Conservation (phyloP, 148 eudicot genomes). For the Rhododendron williamsianum region DNA sequence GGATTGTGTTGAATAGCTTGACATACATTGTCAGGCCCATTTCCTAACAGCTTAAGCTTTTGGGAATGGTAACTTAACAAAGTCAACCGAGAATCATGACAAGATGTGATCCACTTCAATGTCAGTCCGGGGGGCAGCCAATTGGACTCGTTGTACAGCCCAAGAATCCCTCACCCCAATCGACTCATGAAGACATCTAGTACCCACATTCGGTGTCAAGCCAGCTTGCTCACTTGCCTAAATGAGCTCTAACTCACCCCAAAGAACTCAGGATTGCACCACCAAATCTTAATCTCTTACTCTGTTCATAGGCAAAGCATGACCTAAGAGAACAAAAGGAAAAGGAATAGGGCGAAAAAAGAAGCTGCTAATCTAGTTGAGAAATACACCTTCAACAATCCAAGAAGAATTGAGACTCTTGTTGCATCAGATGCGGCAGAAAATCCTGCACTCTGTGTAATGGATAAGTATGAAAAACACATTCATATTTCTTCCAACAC, state of each 20-base stretch:
- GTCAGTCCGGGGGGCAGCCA: not conserved
- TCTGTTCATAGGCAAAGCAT: not conserved
- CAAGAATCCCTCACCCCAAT: not conserved
- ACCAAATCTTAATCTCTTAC: not conserved
- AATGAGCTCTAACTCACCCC: not conserved
- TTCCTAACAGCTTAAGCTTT: not conserved
- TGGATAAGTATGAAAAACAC: constrained; percentile 7
- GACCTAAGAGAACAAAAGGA: not conserved
- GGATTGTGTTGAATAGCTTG: not conserved
- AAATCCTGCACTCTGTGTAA: constrained; percentile 85
- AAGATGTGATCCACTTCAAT: not conserved
- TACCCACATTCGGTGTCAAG: not conserved
- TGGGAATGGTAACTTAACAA: not conserved
- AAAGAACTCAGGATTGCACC: not conserved
- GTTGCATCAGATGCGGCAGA: constrained; percentile 96
- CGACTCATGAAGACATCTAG: not conserved
- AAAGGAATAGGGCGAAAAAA: not conserved
- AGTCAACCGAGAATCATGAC: not conserved
- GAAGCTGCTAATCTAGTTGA: not conserved
- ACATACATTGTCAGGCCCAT: not conserved
- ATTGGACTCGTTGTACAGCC: not conserved
- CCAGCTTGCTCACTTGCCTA: not conserved
- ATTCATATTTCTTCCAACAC: not conserved
- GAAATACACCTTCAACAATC: constrained; percentile 64
- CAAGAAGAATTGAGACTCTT: constrained; percentile 88